A percentile compares a stretch with the other conserved stretches of the same genome.
Evolutionary conservation across 768 basidiomycete genomes (phyloP).

Genomic region (Rhodosporidiobolus sp.): DNA sequence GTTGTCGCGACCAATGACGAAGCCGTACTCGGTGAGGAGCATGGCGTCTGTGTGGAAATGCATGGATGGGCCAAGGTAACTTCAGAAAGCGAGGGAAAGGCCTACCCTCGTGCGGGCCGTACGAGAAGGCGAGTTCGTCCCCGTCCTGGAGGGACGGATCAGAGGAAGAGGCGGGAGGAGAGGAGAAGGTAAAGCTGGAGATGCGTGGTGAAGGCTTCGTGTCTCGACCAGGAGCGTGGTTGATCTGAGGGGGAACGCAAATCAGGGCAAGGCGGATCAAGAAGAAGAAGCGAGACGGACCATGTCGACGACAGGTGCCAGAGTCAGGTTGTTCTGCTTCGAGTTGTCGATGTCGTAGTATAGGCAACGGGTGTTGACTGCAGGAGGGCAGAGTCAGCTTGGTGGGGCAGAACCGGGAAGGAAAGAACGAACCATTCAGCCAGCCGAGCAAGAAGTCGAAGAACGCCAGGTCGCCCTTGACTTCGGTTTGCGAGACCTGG

Average conservation of each 20-base stretch:
- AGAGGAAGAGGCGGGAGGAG: constrained; percentile 51
- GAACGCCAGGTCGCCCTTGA: constrained; percentile 33
- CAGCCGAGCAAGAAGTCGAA: constrained; percentile 79
- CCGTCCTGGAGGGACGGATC: constrained; percentile 53
- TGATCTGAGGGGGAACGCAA: constrained; percentile 26
- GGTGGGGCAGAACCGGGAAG: constrained; percentile 22
- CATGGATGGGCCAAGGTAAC: too few species aligned
- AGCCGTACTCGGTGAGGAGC: constrained; percentile 87
- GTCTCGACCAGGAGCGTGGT: constrained; percentile 39
- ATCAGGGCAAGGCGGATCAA: neutral
- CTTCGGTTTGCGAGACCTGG: constrained; percentile 26
- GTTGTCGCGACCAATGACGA: constrained; percentile 52
- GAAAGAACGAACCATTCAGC: constrained; percentile 68
- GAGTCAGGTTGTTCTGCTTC: constrained; percentile 71
- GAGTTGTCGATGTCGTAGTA: constrained; percentile 61
- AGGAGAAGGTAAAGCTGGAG: constrained; percentile 42
- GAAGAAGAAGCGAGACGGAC: constrained; percentile 14
- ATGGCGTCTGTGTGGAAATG: constrained; percentile 55
- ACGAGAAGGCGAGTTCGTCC: constrained; percentile 71
- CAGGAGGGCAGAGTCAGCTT: neutral
- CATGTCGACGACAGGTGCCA: constrained; percentile 87
- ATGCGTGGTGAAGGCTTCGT: constrained; percentile 27
- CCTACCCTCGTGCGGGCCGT: constrained; percentile 63
- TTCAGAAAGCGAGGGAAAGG: too few species aligned
- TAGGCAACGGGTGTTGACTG: constrained; percentile 90